Conservation (phyloP, 139 green algal genomes). For the Picochlorum sp. region DNA sequence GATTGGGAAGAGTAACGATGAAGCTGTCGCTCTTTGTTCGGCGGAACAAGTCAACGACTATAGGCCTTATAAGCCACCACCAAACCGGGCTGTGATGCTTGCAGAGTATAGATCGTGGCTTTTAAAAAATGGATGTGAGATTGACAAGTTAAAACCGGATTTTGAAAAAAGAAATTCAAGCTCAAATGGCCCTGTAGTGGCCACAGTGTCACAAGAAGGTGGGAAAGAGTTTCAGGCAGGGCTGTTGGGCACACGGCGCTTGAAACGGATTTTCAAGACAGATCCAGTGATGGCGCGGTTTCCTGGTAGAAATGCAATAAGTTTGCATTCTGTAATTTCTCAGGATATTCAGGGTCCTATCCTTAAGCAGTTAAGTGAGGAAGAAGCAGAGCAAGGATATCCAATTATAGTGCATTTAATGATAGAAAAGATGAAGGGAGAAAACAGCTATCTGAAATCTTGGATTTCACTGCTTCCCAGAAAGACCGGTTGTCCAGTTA, state of each 20-base stretch:
- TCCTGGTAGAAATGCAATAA: too few species aligned
- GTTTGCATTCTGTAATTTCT: too few species aligned
- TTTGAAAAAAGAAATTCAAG: too few species aligned
- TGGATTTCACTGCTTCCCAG: constrained; percentile 30
- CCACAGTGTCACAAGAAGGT: too few species aligned
- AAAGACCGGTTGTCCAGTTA: constrained; percentile 35
- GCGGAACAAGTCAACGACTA: background rate
- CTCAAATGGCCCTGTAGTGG: too few species aligned
- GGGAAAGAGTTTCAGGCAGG: too few species aligned
- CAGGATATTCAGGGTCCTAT: background rate
- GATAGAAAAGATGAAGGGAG: constrained; percentile 28
- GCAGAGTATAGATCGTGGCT: background rate
- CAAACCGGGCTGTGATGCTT: background rate
- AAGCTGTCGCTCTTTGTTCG: background rate
- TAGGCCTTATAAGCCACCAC: background rate
- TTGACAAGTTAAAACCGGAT: background rate
- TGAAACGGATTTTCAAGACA: too few species aligned
- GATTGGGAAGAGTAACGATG: background rate
- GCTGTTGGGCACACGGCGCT: too few species aligned
- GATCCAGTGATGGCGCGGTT: too few species aligned
- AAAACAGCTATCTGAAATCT: background rate
- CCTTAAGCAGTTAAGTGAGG: background rate
- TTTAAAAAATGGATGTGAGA: background rate
- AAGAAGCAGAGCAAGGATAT: constrained; percentile 35
- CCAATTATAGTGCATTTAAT: constrained; percentile 49